Evolutionary conservation across 1,139 yeast species (phyloP).

Genomic region (Saccharomyces pastorianus): DNA sequence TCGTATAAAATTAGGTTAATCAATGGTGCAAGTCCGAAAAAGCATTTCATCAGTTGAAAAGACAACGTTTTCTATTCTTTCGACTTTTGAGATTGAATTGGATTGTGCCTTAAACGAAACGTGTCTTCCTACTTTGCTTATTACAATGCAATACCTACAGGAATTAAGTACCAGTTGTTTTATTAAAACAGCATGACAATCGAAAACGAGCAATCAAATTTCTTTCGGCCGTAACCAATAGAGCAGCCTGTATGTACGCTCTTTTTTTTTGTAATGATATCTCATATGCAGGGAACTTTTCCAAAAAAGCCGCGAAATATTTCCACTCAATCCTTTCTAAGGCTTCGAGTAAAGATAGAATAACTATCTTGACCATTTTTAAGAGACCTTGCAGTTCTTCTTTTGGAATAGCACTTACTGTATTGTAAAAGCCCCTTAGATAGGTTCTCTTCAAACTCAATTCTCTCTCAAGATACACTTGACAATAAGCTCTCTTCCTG

Average conservation of each 20-base stretch:
- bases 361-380: conserved; percentile 1
- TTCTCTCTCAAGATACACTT: not conserved
- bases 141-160: too few species aligned
- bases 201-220: conserved; percentile 16
- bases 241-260: conserved; percentile 12
- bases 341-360: conserved; percentile 4
- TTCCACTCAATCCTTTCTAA: conserved; percentile 5
- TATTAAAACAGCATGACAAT: conserved; percentile 8
- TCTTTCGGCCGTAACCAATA: conserved; percentile 15
- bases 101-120: not conserved
- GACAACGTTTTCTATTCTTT: not conserved
- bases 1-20: not conserved
- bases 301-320: not conserved
- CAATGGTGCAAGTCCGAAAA: not conserved
- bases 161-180: not conserved
- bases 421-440: not conserved
- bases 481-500: not conserved
- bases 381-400: not conserved
- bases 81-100: not conserved
- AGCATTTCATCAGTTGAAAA: not conserved
- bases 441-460: not conserved
- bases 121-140: not conserved
- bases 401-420: not conserved
- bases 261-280: conserved; percentile 6
- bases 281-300: not conserved